These are phyloP conservation scores for Nicotiana obtusifolia DNA, from an alignment of 257 asterid genomes.

Conservation along the genomic window DNA sequence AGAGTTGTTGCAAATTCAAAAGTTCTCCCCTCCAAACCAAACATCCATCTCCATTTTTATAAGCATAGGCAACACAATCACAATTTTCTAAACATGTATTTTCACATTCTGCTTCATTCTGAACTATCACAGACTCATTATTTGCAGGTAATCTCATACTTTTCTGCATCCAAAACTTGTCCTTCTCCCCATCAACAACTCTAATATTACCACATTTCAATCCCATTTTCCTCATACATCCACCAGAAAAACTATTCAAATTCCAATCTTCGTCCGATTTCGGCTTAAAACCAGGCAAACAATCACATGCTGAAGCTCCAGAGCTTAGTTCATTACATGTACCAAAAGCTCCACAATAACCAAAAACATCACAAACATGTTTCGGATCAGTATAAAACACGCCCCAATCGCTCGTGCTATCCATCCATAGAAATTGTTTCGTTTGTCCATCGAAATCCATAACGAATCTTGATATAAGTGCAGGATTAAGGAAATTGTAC, in stretches of 20 bases:
- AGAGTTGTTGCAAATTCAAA: not conserved
- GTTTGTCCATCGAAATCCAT: conserved; percentile 9
- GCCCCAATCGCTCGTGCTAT: not conserved
- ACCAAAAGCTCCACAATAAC: conserved; percentile 7
- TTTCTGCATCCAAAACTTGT: not conserved
- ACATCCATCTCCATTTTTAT: not conserved
- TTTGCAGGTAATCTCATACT: conserved; percentile 10
- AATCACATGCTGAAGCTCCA: not conserved
- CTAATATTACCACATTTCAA: not conserved
- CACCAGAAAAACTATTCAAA: conserved; percentile 8
- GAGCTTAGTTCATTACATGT: not conserved
- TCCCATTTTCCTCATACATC: conserved; percentile 2
- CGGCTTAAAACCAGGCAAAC: conserved; percentile 6
- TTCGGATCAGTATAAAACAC: not conserved
- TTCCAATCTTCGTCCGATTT: not conserved
- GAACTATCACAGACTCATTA: not conserved
- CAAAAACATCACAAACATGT: conserved; percentile 8
- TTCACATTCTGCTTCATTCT: not conserved
- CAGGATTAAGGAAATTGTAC: not conserved
- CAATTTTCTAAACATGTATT: not conserved
- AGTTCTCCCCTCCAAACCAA: not conserved
- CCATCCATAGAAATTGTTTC: conserved; percentile 2
- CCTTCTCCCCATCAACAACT: not conserved
- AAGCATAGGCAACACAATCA: conserved; percentile 6
- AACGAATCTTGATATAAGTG: not conserved